Evolutionary conservation across 306 rosid genomes (phyloP), one percentile per base, ranked within the genome.

Genomic region (Biancaea sappan): DNA sequence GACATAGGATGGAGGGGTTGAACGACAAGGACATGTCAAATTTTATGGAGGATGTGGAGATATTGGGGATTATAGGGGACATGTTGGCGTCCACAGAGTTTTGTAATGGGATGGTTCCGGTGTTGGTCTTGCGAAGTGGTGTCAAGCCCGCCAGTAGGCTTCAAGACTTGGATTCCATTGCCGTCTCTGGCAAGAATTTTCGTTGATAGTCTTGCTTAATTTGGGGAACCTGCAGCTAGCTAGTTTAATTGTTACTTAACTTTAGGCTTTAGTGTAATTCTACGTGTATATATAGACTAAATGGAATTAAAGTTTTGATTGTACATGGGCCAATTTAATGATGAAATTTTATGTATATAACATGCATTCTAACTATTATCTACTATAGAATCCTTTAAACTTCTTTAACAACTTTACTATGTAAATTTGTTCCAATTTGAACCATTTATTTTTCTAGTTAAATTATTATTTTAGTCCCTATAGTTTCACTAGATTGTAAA

Each of bases 61-160:
- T 14, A 0, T 86, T 90, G 50, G 93, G 96, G 32, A 62, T 79
- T n/a, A 37, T 82, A 8, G 90, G 96, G 12, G 90, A 88, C 31
- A 79, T 84, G 88, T 66, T 88, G 44, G 83, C 96, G 0, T 86
- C 93, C 2, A n/a, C 81, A 0, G 88, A 88, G 22, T 86, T 83
- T 22, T 86, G 91, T 29, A 79, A 80, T 13, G 89, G 89, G 11
- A 46, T 21, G 68, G 71, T 83, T 51, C 86, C 89, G 0, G 86
- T 86, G 25, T 75, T 90, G 41, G 92, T 90, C 0, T 65, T 84
- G 63, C 89, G 80, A 18, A 79, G 73, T 43, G 80, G 77, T 29
- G 12, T 18, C 4, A 41, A 22, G 5, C 48, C 12, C 4, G 3
- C 1, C 0, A 5, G 9, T 34, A 21, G 18, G 31, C 25, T 71